Percentiles rank a stretch among this genome's conserved stretches.
phyloP scores from a whole-genome alignment of 2,329 filamentous ascomycete species.

The Microdochium bolleyi region DNA sequence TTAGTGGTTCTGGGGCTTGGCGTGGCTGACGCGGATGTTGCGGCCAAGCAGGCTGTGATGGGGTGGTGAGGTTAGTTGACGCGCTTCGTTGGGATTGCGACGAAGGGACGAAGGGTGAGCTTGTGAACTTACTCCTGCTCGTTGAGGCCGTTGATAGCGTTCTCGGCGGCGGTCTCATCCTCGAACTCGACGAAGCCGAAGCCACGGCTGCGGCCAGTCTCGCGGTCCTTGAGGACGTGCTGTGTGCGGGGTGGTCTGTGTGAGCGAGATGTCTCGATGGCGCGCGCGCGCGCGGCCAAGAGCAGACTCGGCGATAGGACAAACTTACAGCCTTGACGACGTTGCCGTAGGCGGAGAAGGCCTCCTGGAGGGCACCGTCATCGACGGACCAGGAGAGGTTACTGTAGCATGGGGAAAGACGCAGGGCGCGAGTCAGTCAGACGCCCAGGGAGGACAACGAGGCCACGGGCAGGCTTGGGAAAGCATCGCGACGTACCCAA shows the following conservation, averaged over 20 bases:
- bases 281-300: not conserved
- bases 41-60: not conserved
- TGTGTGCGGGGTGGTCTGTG: not conserved
- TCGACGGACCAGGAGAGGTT: not conserved
- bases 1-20: conserved; percentile 1
- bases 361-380: not conserved
- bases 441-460: not conserved
- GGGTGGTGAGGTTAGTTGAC: not conserved
- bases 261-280: not conserved
- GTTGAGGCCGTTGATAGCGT: not conserved
- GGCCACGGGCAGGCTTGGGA: not conserved
- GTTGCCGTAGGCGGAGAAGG: not conserved
- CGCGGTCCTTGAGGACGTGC: not conserved
- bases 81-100: not conserved
- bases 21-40: conserved; percentile 1
- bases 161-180: not conserved
- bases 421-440: not conserved
- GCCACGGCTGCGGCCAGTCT: not conserved
- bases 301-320: not conserved
- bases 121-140: not conserved
- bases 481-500: not conserved
- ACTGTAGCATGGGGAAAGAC: not conserved
- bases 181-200: not conserved
- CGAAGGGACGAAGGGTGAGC: not conserved
- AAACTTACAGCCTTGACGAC: not conserved